Conservation (phyloP, 73 alveolate species). For the Paramecium bursaria region DNA sequence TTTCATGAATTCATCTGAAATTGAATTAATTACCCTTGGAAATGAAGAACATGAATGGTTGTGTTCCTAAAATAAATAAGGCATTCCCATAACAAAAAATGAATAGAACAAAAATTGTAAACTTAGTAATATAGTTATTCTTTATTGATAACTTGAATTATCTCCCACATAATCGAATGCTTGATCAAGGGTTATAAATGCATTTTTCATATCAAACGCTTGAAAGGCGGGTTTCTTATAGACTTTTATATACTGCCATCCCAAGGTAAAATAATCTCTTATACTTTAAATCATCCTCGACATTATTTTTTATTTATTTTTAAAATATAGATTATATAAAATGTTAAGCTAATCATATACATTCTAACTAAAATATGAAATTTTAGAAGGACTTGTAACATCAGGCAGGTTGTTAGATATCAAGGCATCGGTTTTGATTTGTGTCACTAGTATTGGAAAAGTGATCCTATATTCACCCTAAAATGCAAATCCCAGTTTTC, state of each 20-base stretch:
- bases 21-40: not conserved
- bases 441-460: conserved; percentile 17
- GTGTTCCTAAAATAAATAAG: conserved; percentile 17
- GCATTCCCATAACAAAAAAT: conserved; percentile 55
- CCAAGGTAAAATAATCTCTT: too few relatives aligned
- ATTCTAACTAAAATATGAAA: conserved; percentile 47
- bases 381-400: not conserved
- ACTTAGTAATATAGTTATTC: conserved; percentile 59
- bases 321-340: too few relatives aligned
- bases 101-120: conserved; percentile 40
- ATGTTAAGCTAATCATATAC: conserved; percentile 24
- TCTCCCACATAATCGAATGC: conserved; percentile 70
- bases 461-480: not conserved
- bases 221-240: conserved; percentile 68
- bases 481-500: not conserved
- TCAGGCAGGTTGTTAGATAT: conserved; percentile 16
- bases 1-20: too few relatives aligned
- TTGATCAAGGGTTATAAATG: conserved; percentile 58
- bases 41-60: not conserved
- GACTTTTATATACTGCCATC: too few relatives aligned
- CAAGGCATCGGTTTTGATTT: not conserved
- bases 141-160: conserved; percentile 59
- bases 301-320: too few relatives aligned
- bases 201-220: conserved; percentile 64
- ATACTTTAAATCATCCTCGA: too few relatives aligned